Evolutionary conservation across 768 basidiomycete genomes (phyloP), one percentile per base, ranked within the genome.

Genomic region (Hemileccinum rubropunctum): DNA sequence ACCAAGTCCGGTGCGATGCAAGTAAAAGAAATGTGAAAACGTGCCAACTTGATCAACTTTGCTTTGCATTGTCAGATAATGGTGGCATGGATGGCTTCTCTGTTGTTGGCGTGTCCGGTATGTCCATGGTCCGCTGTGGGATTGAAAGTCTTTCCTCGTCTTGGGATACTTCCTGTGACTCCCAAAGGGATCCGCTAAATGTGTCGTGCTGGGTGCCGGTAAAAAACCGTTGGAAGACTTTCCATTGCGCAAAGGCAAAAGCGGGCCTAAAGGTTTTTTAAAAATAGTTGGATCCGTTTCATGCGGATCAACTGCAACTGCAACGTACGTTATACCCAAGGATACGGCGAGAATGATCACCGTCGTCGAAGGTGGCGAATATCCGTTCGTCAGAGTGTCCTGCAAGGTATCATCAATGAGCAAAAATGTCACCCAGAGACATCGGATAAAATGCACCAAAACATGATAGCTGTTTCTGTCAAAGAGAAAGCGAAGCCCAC

Each of bases 401-500:
- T 83, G 54, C 42, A 49, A 41, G 46, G 34, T 23, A 20, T 11
- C 43, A 36, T 15, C 42, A 21, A 44, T 52, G 18, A 51, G 42
- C 41, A 28, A 33, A 15, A 4, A 33, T 11, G 38, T 21, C 30
- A 21, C 15, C 17, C 26, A 9, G 42, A 23, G n/a, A 5, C 45
- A 47, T 18, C 36, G 5, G 36, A 27, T 5, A 17, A 44, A 18
- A 68, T 79, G 50, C 52, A 85, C 83, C 50, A 74, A 68, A 45
- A 71, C 62, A 66, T 87, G 85, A 23, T 77, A 73, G 10, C 70
- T 58, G 56, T 87, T 87, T 38, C 79, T 71, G 59, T 87, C 86
- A 51, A 86, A 75, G 13, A 87, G 71, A 57, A 74, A 79, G 18
- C 86, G 75, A 27, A 87, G 71, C 3, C 84, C 85, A 18, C 76